Percentiles rank a stretch among this genome's conserved stretches.
phyloP scores from a whole-genome alignment of 805 yeast genomes.

The Teunomyces barrocoloradensis region DNA sequence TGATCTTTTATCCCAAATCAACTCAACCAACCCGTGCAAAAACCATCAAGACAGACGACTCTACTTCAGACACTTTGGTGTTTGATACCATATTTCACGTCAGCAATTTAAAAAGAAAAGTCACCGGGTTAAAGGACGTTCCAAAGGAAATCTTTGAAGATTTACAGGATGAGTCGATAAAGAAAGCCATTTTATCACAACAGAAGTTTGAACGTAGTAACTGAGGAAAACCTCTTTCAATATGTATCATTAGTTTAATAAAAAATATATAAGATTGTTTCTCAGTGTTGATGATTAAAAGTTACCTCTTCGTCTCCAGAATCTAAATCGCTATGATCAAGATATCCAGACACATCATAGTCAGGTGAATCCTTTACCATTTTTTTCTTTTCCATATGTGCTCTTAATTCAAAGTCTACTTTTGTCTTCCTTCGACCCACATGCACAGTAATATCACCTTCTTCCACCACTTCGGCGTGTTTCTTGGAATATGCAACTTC shows the following conservation, averaged over 20 bases:
- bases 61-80: slow-evolving; percentile 30
- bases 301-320: slow-evolving; percentile 16
- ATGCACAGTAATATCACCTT: slow-evolving; percentile 46
- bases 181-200: slow-evolving; percentile 61
- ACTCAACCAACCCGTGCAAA: slow-evolving; percentile 66
- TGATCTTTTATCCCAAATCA: slow-evolving; percentile 63
- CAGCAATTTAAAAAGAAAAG: slow-evolving; percentile 46
- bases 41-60: slow-evolving; percentile 23
- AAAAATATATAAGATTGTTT: not conserved
- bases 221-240: slow-evolving; percentile 6
- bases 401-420: slow-evolving; percentile 44
- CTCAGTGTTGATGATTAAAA: slow-evolving; percentile 5
- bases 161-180: slow-evolving; percentile 46
- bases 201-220: slow-evolving; percentile 45
- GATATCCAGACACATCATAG: slow-evolving; percentile 11
- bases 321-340: slow-evolving; percentile 13
- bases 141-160: slow-evolving; percentile 58
- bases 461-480: slow-evolving; percentile 48
- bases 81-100: slow-evolving; percentile 45
- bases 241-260: slow-evolving; percentile 6
- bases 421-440: slow-evolving; percentile 46
- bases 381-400: slow-evolving; percentile 41
- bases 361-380: slow-evolving; percentile 15
- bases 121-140: slow-evolving; percentile 67
- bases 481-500: slow-evolving; percentile 46